A percentile compares a stretch with the other conserved stretches of the same genome.
phyloP scores from a whole-genome alignment of 495 filamentous ascomycete species.

The Penicillium flavigenum region DNA sequence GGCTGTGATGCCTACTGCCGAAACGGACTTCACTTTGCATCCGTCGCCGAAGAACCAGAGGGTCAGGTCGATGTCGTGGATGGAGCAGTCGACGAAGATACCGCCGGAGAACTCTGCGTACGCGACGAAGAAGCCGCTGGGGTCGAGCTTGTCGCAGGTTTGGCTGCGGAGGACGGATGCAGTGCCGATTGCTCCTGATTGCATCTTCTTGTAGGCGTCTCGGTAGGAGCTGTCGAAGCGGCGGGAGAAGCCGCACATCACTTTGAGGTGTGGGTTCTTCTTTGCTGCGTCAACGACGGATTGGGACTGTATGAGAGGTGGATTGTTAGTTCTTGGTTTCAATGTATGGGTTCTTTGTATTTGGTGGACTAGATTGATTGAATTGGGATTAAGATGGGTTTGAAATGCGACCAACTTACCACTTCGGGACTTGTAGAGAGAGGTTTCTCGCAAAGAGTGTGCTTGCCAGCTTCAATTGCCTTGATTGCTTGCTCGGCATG shows the following conservation, averaged over 20 bases:
- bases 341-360: not conserved
- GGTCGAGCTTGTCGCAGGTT: constrained; percentile 58
- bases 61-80: constrained; percentile 59
- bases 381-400: not conserved
- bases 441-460: constrained; percentile 59
- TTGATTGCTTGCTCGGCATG: constrained; percentile 59
- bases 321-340: not conserved
- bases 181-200: constrained; percentile 48
- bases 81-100: constrained; percentile 61
- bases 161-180: constrained; percentile 55
- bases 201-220: constrained; percentile 48
- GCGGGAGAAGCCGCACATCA: constrained; percentile 60
- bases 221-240: constrained; percentile 59
- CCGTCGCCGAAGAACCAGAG: constrained; percentile 58
- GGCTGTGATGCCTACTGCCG: constrained; percentile 56
- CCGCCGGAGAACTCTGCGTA: constrained; percentile 57
- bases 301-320: constrained; percentile 42
- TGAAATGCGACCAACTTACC: constrained; percentile 36
- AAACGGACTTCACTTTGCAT: constrained; percentile 49
- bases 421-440: constrained; percentile 51
- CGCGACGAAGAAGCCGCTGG: constrained; percentile 54
- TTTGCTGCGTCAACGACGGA: constrained; percentile 51
- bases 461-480: constrained; percentile 52
- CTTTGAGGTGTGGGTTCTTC: constrained; percentile 42
- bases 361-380: not conserved